These are phyloP conservation scores for Arthrobotrys iridis DNA, from an alignment of 2,329 filamentous ascomycete species.

Conservation along the genomic window DNA sequence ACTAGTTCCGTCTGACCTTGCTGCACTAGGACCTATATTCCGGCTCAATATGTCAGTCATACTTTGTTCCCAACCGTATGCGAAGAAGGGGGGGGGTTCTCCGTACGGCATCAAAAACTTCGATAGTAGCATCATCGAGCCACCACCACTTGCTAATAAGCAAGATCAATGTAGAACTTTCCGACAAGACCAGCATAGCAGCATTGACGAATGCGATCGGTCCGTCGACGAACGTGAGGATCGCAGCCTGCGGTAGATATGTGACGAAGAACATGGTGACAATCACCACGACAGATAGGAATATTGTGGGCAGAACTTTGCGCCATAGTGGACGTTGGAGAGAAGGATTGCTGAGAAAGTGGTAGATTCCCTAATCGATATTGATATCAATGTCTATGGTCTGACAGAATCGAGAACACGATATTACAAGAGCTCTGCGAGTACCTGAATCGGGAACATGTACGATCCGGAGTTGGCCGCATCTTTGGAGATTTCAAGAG, in stretches of 20 bases:
- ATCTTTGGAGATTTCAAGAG: conserved; percentile 72
- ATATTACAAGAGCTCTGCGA: conserved; percentile 55
- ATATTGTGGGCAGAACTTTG: conserved; percentile 67
- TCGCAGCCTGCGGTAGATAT: conserved; percentile 75
- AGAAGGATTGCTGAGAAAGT: conserved; percentile 68
- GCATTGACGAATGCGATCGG: conserved; percentile 80
- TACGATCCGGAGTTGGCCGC: conserved; percentile 81
- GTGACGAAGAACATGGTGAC: conserved; percentile 86
- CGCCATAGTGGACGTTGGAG: conserved; percentile 70
- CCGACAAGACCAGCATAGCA: conserved; percentile 69
- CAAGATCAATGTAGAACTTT: conserved; percentile 62
- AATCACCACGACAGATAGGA: conserved; percentile 77
- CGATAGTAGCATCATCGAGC: conserved; percentile 34
- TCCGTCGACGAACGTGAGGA: conserved; percentile 85
- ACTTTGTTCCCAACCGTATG: too few species aligned
- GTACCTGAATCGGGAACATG: conserved; percentile 79
- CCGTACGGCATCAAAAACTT: conserved; percentile 58
- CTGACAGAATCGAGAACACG: neutral
- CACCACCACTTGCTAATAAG: conserved; percentile 57
- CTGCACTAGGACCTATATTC: conserved; percentile 68
- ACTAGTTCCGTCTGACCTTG: conserved; percentile 72
- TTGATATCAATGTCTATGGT: neutral
- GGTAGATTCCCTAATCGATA: conserved; percentile 68
- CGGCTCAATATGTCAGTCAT: too few species aligned
- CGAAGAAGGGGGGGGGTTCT: conserved; percentile 62